phyloP scores from a whole-genome alignment of 2,329 filamentous ascomycete genomes.

The Colletotrichum sidae region DNA sequence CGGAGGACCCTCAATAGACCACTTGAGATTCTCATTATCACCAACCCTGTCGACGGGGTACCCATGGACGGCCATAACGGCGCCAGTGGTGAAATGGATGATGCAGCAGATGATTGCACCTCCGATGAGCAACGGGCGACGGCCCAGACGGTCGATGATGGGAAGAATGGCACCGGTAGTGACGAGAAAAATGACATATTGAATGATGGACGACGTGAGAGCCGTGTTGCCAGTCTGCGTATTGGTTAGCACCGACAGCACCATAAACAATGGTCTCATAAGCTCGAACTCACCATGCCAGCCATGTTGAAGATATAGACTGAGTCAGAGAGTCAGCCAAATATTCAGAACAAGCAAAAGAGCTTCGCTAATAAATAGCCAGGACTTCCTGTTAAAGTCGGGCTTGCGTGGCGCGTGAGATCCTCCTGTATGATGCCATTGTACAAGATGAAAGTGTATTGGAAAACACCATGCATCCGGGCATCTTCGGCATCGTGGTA shows the following conservation, averaged over 20 bases:
- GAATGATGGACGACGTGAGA: conserved; percentile 63
- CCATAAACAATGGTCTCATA: too few species aligned
- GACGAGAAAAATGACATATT: conserved; percentile 67
- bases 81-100: conserved; percentile 61
- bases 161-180: conserved; percentile 63
- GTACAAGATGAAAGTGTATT: too few species aligned
- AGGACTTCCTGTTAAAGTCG: too few species aligned
- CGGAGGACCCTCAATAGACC: conserved; percentile 56
- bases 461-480: too few species aligned
- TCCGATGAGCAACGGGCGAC: conserved; percentile 57
- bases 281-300: conserved; percentile 49
- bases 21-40: conserved; percentile 59
- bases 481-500: too few species aligned
- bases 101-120: conserved; percentile 59
- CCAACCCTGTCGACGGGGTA: conserved; percentile 55
- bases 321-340: too few species aligned
- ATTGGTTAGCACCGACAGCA: background rate
- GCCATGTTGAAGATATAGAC: conserved; percentile 74
- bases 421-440: too few species aligned
- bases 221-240: conserved; percentile 42
- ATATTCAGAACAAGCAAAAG: too few species aligned
- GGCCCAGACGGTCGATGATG: conserved; percentile 61
- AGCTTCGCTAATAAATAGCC: too few species aligned
- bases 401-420: too few species aligned
- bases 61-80: conserved; percentile 61